These are phyloP conservation scores for Chenopodium berlandieri DNA, from an alignment of 148 eudicot species.

Conservation along the genomic window DNA sequence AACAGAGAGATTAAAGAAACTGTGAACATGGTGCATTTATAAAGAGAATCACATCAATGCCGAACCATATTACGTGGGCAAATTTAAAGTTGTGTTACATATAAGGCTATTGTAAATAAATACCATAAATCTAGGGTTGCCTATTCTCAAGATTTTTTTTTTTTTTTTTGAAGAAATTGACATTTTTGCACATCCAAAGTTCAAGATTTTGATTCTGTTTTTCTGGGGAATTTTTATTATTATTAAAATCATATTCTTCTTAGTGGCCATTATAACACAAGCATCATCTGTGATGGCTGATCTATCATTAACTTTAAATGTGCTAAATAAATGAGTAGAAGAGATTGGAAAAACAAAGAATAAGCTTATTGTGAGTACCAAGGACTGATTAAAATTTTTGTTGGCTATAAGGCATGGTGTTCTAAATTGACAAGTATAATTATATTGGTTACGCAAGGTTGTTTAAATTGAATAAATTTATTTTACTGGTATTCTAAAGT, in stretches of 20 bases:
- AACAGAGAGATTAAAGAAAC: no score
- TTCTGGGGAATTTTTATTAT: background rate
- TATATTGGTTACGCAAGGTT: background rate
- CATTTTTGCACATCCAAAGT: background rate
- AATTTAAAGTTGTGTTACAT: no score
- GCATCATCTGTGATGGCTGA: background rate
- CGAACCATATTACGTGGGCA: no score
- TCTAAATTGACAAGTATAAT: background rate
- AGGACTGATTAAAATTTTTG: background rate
- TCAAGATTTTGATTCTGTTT: background rate
- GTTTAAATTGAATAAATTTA: no score
- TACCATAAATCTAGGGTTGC: no score
- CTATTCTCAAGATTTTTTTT: no score
- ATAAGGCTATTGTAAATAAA: no score
- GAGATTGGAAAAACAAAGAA: background rate
- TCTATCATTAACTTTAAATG: background rate
- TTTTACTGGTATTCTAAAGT: background rate
- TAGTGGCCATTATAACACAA: background rate
- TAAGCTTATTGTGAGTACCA: conserved; percentile 1
- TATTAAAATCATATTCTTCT: background rate
- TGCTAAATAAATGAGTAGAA: conserved; percentile 8
- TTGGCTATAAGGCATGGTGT: background rate
- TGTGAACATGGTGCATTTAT: no score
- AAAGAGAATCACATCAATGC: no score
- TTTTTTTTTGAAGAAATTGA: no score